Evolutionary conservation across 805 yeast species (phyloP), one percentile per base, ranked within the genome.

Genomic region (Zygosaccharomyces kombuchaensis): DNA sequence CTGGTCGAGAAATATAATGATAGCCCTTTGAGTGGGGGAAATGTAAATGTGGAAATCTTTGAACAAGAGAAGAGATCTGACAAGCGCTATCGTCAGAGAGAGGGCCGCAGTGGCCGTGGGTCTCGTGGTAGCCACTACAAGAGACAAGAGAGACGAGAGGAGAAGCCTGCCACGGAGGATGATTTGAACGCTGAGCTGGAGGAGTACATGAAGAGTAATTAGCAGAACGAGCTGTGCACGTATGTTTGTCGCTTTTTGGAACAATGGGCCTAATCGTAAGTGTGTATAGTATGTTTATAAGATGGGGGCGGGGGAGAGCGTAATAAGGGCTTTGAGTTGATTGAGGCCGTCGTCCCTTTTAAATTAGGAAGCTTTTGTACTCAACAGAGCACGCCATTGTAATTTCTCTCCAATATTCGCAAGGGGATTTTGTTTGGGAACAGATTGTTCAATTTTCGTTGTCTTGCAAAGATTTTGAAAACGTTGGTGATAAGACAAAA

Each of bases 141-240:
- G 41, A 38, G 26, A 38, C 41, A 26, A 29, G 34, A 31, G 35
- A 43, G 46, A 44, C 42, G 16, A 13, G 43, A 31, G 26, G 34
- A 31, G 32, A 43, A 45, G 42, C 42, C 50, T 35, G 16, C 46
- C 12, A 54, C 59, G 9, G 56, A 53, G 3, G 65, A 63, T 17
- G 58, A 59, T 12, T 37, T 64, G 19, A 65, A 64, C 43, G 60
- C 62, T 9, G 66, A 64, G 45, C 47, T 64, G 35, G 67, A 60
- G 7, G 62, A 56, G 3, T 63, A 63, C 40, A 60, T 63, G 65
- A 62, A 58, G 14, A 51, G 46, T 30, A 40, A 23, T 40, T 40
- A 40, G 32, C n/a, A 7, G 8, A 19, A 19, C 32, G 8, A 29
- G 8, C 10, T 29, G 8, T 29, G 16, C 9, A 10, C 14, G 13